These are phyloP conservation scores for Pyrenophora teres DNA, from an alignment of 2,329 filamentous ascomycete genomes.

Conservation along the genomic window DNA sequence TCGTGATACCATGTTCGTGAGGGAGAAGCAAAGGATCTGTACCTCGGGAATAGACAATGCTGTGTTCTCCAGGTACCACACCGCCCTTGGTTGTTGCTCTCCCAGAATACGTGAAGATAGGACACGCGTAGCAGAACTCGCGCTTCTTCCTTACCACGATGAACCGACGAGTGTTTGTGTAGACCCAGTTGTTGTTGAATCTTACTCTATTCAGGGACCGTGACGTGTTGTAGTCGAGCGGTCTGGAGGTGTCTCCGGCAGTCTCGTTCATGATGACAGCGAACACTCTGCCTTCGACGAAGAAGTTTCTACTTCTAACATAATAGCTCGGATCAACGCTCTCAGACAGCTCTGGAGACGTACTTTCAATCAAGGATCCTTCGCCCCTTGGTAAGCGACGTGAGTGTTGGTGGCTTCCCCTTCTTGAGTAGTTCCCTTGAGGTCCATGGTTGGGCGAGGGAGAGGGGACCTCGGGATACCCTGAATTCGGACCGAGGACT, in stretches of 20 bases:
- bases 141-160: conserved; percentile 9
- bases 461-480: too few species aligned
- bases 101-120: not conserved
- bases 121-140: conserved; percentile 19
- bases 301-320: conserved; percentile 1
- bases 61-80: not conserved
- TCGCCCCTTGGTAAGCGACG: too few species aligned
- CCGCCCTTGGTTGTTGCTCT: conserved; percentile 1
- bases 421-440: too few species aligned
- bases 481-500: too few species aligned
- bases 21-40: not conserved
- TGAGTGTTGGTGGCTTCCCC: too few species aligned
- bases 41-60: conserved; percentile 1
- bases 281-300: conserved; percentile 16
- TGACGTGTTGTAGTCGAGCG: conserved; percentile 7
- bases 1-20: too few species aligned
- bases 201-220: conserved; percentile 1
- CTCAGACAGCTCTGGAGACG: too few species aligned
- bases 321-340: too few species aligned
- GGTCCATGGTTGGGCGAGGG: too few species aligned
- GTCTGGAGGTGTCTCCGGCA: not conserved
- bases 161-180: conserved; percentile 21
- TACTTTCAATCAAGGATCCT: too few species aligned
- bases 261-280: conserved; percentile 14
- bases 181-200: conserved; percentile 6